Evolutionary conservation across 2,329 filamentous ascomycete genomes (phyloP), one percentile per base, ranked within the genome.

Genomic region (Aspergillus fructus): DNA sequence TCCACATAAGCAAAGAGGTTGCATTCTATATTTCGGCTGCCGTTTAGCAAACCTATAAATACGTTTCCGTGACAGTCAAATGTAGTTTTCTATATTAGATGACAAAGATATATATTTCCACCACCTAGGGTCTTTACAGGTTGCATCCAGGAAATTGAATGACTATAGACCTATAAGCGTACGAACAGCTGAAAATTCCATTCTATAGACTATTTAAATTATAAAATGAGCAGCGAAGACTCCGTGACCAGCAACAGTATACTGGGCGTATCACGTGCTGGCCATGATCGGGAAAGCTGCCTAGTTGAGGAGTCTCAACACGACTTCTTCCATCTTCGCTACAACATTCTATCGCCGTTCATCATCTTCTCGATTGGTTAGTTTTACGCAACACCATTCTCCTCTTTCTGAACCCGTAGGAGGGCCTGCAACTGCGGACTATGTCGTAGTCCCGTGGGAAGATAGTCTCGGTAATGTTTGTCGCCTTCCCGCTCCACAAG

Each of bases 251-350:
- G 27, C 27, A 11, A 30, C 27, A 4, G 27, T 17, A 19, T 15
- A 40, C 21, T 34, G 24, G 41, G 23, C 9, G 9, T 8, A 56
- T 57, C 55, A 57, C 49, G 55, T 57, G 55, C 19, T 13, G 9
- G 5, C 34, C 21, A n/a, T 61, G 43, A 3, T 21, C 30, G 17
- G 63, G 61, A 23, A 61, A 15, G 1, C 51, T 54, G 34, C 49
- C 55, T 53, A 33, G 41, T 56, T 56, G 42, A 17, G 45, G 24
- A 5, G 37, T 19, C 24, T 15, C 13, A 52, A 34, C 49, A 52
- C 34, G 39, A 52, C 49, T 23, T 51, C 39, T 12, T 34, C 1
- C 21, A 7, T 15, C 48, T 30, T 34, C 47, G n/a, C 34, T n/a
- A 52, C 37, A 33, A 33, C 37, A n/a, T n/a, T 51, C 42, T 8